Conservation (phyloP, 2,329 filamentous ascomycete genomes). For the Aspergillus glaucus region DNA sequence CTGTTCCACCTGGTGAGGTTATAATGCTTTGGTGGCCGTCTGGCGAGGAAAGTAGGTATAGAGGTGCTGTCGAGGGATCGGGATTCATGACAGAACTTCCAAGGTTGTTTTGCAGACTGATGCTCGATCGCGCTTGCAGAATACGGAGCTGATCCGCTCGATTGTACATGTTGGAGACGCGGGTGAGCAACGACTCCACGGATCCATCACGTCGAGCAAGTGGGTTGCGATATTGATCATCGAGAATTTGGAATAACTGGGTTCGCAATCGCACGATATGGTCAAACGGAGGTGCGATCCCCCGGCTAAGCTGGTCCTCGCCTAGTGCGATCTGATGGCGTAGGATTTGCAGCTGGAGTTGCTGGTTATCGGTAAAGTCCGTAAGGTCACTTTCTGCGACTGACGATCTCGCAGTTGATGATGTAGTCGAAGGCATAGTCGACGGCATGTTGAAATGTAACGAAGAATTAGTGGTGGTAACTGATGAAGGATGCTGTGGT, state of each 20-base stretch:
- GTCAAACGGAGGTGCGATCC: slow-evolving; percentile 23
- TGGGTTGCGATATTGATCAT: slow-evolving; percentile 24
- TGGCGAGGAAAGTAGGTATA: slow-evolving; percentile 42
- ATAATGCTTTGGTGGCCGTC: slow-evolving; percentile 41
- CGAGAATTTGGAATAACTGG: slow-evolving; percentile 26
- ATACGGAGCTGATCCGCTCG: slow-evolving; percentile 28
- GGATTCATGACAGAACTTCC: slow-evolving; percentile 3
- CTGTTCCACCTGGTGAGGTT: slow-evolving; percentile 32
- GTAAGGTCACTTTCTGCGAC: not conserved
- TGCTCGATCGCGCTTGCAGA: slow-evolving; percentile 8
- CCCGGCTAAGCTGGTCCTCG: slow-evolving; percentile 24
- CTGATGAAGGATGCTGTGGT: slow-evolving; percentile 1
- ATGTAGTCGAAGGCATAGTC: not conserved
- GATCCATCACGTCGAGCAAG: slow-evolving; percentile 16
- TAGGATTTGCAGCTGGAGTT: slow-evolving; percentile 13
- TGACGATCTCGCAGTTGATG: not conserved
- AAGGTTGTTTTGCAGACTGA: slow-evolving; percentile 5
- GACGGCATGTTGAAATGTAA: slow-evolving; percentile 1
- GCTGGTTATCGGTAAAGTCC: not conserved
- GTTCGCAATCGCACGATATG: slow-evolving; percentile 24
- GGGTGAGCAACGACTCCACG: slow-evolving; percentile 23
- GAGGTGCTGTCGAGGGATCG: slow-evolving; percentile 11
- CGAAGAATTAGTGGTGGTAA: not conserved
- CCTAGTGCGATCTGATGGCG: slow-evolving; percentile 18
- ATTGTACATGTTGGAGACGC: slow-evolving; percentile 23